A percentile compares a stretch with the other conserved stretches of the same genome.
These are phyloP conservation scores for Paecilomyces dactylethromorphus DNA, from an alignment of 2,329 filamentous ascomycete species.

Conservation along the genomic window DNA sequence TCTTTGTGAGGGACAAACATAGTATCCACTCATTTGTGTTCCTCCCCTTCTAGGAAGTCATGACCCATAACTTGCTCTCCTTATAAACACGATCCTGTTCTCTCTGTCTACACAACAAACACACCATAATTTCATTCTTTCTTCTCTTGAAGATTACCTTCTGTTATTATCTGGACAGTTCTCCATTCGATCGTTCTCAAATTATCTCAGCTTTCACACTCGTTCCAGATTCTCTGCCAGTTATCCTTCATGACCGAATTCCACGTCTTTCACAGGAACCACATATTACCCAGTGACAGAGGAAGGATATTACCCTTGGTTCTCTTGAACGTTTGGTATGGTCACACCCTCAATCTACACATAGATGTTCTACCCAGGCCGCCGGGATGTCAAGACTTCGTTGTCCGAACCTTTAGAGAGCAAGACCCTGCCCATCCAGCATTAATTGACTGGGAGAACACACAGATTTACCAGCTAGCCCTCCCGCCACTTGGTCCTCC, in stretches of 20 bases:
- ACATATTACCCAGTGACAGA: neutral
- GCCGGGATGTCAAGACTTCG: neutral
- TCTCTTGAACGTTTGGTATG: neutral
- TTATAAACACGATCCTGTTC: neutral
- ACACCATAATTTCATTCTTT: neutral
- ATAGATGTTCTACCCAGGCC: neutral
- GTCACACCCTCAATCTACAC: neutral
- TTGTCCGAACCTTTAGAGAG: neutral
- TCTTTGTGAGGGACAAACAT: neutral
- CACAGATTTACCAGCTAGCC: neutral
- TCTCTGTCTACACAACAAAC: neutral
- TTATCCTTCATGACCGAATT: neutral
- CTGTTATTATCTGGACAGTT: neutral
- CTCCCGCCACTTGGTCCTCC: neutral
- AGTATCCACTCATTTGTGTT: neutral
- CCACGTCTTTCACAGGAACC: neutral
- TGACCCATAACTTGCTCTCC: neutral
- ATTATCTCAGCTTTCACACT: neutral
- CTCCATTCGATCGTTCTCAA: neutral
- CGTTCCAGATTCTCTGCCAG: neutral
- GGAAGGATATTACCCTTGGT: neutral
- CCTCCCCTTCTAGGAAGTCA: neutral
- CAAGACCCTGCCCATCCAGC: neutral
- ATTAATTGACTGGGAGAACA: neutral
- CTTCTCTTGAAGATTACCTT: neutral